phyloP scores from a whole-genome alignment of 176 grass and related monocot species.

The barley (Hordeum vulgare) region MorexV3_pseudomolecules_assembly NC_058521.1:604998340-604998839 shows the following conservation, averaged over 20 bases:
- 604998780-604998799: no score
- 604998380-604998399: no score
- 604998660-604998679: no score
- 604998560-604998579: neutral
- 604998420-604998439: neutral
- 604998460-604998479: neutral
- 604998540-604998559: neutral
- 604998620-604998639: neutral
- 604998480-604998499: neutral
- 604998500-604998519: neutral
- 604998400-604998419: no score
- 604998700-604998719: no score
- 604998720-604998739: no score
- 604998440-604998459: neutral
- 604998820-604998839: no score
- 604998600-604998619: neutral
- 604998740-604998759: neutral
- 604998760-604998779: neutral
- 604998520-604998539: neutral
- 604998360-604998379: no score
- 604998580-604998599: neutral
- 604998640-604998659: neutral
- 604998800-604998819: no score
- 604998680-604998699: no score
- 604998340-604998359: no score